Evolutionary conservation across 176 grass and related monocot species (phyloP).

Genomic region (Panicum miliaceum): DNA sequence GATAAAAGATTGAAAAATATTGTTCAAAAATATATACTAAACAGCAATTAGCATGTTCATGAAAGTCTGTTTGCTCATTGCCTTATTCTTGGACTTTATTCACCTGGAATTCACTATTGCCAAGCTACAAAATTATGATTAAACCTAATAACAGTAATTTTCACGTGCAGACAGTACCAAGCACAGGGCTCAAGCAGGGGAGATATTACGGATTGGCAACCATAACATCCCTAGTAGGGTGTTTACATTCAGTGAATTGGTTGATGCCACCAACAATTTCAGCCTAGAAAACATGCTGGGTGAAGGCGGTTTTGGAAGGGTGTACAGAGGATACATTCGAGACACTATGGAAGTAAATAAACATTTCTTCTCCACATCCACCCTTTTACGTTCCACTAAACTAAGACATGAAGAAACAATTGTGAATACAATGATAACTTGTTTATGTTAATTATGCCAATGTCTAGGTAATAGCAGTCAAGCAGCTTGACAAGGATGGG

Average conservation of each 20-base stretch:
- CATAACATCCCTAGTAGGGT: conserved; percentile 73
- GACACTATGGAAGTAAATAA: conserved; percentile 67
- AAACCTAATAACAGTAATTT: neutral
- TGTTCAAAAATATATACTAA: neutral
- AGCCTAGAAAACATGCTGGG: conserved; percentile 71
- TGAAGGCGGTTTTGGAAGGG: conserved; percentile 92
- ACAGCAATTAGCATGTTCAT: neutral
- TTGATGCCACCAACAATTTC: conserved; percentile 80
- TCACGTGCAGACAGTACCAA: conserved; percentile 64
- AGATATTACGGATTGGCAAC: conserved; percentile 83
- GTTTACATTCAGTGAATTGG: conserved; percentile 73
- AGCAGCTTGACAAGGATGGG: conserved; percentile 78
- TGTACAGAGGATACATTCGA: conserved; percentile 71
- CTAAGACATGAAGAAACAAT: conserved; percentile 23
- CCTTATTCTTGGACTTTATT: neutral
- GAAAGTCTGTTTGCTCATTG: neutral
- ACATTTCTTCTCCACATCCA: conserved; percentile 13
- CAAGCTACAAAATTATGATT: too few relatives aligned
- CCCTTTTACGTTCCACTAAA: conserved; percentile 19
- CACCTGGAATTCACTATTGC: too few relatives aligned
- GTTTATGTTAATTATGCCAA: conserved; percentile 29
- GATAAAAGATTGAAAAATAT: neutral
- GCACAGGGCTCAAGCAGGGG: conserved; percentile 63
- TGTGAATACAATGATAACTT: conserved; percentile 21
- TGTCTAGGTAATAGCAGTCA: conserved; percentile 78